phyloP scores from a whole-genome alignment of 148 eudicot genomes.

The Cornus florida region DNA sequence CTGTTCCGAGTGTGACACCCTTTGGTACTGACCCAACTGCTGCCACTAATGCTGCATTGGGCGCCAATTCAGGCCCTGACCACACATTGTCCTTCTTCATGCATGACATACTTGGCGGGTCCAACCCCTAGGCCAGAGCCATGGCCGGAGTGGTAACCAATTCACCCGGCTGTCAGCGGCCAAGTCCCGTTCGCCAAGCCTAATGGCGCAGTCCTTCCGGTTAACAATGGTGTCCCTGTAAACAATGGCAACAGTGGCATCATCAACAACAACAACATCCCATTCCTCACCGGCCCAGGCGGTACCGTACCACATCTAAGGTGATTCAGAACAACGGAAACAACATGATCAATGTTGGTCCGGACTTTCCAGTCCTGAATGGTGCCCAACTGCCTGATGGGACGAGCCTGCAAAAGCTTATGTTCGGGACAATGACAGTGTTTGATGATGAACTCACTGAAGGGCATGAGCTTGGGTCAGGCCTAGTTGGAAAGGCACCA shows the following conservation, averaged over 20 bases:
- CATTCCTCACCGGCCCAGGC: slow-evolving; percentile 84
- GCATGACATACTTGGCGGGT: slow-evolving; percentile 31
- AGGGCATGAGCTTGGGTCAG: slow-evolving; percentile 1
- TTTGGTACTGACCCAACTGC: no score
- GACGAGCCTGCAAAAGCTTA: not conserved
- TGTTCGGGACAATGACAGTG: not conserved
- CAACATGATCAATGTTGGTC: slow-evolving; percentile 46
- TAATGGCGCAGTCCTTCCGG: slow-evolving; percentile 70
- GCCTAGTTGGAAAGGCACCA: not conserved
- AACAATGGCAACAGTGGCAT: slow-evolving; percentile 54
- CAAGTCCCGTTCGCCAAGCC: slow-evolving; percentile 94
- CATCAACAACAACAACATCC: slow-evolving; percentile 78
- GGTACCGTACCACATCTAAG: slow-evolving; percentile 58
- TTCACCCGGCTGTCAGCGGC: slow-evolving; percentile 67
- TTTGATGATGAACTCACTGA: not conserved
- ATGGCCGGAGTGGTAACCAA: slow-evolving; percentile 73
- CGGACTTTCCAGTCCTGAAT: slow-evolving; percentile 50
- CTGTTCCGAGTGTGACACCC: no score
- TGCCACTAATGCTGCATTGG: not conserved
- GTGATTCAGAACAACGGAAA: slow-evolving; percentile 52
- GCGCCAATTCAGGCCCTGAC: slow-evolving; percentile 12
- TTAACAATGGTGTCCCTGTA: slow-evolving; percentile 56
- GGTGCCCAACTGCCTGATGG: slow-evolving; percentile 15
- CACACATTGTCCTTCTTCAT: slow-evolving; percentile 65
- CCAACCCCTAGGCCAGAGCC: slow-evolving; percentile 80